phyloP scores from a whole-genome alignment of 768 basidiomycete genomes.

The Auricularia cornea region DNA sequence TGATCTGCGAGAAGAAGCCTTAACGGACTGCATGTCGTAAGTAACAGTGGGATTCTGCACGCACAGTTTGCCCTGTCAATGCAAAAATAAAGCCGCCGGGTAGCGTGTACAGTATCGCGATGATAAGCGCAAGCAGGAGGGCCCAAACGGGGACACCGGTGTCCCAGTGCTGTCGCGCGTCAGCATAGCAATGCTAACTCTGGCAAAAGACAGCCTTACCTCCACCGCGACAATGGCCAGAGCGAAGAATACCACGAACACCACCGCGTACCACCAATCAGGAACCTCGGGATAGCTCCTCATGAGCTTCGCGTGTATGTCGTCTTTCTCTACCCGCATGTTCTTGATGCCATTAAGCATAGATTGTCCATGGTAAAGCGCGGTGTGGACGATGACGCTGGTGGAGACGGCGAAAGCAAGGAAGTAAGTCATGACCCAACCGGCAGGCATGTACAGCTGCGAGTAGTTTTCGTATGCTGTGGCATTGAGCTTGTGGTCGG shows the following conservation, averaged over 20 bases:
- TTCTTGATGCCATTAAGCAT: constrained; percentile 26
- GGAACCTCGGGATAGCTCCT: constrained; percentile 32
- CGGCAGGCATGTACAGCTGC: constrained; percentile 34
- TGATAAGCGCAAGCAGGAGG: constrained; percentile 25
- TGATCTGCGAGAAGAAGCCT: constrained; percentile 15
- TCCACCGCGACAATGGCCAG: constrained; percentile 28
- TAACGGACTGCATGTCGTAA: neutral
- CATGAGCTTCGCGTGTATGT: constrained; percentile 42
- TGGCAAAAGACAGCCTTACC: constrained; percentile 11
- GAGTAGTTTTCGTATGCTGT: constrained; percentile 37
- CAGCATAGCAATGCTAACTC: constrained; percentile 6
- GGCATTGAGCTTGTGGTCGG: constrained; percentile 24
- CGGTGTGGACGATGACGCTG: constrained; percentile 33
- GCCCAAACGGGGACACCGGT: constrained; percentile 36
- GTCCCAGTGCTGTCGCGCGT: constrained; percentile 21
- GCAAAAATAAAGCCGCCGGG: constrained; percentile 39
- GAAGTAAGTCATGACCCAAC: constrained; percentile 33
- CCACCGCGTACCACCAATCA: constrained; percentile 26
- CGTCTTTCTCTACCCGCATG: constrained; percentile 30
- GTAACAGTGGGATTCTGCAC: neutral
- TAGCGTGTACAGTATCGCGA: constrained; percentile 33
- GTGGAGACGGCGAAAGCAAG: constrained; percentile 32
- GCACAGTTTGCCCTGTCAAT: constrained; percentile 27
- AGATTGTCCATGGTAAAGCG: constrained; percentile 32
- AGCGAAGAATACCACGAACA: constrained; percentile 23